Evolutionary conservation across 352 stramenopile genomes (phyloP).

Genomic region (Phytophthora podocarpi): DNA sequence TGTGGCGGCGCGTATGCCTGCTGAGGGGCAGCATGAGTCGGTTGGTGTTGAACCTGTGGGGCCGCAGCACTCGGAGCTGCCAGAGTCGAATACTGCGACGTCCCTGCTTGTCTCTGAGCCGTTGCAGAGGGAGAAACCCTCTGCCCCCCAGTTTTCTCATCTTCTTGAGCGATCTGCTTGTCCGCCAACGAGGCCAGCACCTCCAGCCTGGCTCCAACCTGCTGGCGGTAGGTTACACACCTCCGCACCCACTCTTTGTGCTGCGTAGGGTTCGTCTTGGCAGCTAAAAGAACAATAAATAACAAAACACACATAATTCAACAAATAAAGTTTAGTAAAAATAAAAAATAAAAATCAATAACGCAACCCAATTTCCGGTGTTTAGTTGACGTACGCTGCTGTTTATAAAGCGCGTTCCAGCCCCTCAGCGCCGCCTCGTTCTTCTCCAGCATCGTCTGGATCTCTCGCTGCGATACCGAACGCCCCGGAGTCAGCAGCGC

Average conservation of each 20-base stretch:
- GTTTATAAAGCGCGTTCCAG: conserved; percentile 75
- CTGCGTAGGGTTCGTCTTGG: conserved; percentile 54
- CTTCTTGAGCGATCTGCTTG: conserved; percentile 76
- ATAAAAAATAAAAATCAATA: not conserved
- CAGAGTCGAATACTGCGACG: conserved; percentile 1
- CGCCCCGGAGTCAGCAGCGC: conserved; percentile 47
- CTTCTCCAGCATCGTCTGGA: conserved; percentile 87
- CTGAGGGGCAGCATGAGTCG: not conserved
- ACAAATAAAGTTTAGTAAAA: not conserved
- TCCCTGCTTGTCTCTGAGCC: conserved; percentile 10
- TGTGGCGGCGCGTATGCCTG: conserved; percentile 18
- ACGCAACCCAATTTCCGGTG: not conserved
- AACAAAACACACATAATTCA: not conserved
- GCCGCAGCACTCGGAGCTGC: not conserved
- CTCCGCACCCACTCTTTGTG: conserved; percentile 80
- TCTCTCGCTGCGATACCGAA: conserved; percentile 63
- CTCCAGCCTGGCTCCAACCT: conserved; percentile 75
- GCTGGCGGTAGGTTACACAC: conserved; percentile 66
- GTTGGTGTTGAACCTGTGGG: conserved; percentile 9
- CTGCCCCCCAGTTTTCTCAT: conserved; percentile 36
- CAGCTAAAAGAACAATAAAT: conserved; percentile 33
- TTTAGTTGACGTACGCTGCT: conserved; percentile 61
- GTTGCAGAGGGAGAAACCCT: conserved; percentile 7
- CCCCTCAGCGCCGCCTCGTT: conserved; percentile 78
- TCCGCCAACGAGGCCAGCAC: conserved; percentile 79